Base-by-base conservation (phyloP, 371 early-diverging fungal genomes). In the Rhizopus delemar region DNA sequence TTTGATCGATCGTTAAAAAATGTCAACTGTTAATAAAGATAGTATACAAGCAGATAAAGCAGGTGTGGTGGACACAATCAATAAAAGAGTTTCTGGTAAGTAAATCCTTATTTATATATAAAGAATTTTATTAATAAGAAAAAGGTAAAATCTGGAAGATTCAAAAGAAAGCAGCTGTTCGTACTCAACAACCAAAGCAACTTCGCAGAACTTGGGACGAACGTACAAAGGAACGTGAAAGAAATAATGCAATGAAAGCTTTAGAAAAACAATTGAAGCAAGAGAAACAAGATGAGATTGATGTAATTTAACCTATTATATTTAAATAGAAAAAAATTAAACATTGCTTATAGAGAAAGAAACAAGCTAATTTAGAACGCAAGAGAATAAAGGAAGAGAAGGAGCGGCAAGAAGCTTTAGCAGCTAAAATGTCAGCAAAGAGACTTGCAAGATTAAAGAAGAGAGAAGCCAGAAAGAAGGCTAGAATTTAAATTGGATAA, bases 361-460 rank as follows among this genome's bases (percentile, higher is more conserved):
- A 80, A 50, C 80, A 78, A 41, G 81, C 80, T 50, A 86, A 78
- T 12, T 67, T 78, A 64, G 86, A 86, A 56, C 80, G 86, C 57
- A 81, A 74, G 52, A 79, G 77, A 71, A 76, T 84, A 43, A 70
- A 77, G 68, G 86, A 83, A 65, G 86, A 86, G 51, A 81, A 86
- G 66, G 86, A 81, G 57, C 73, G 86, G 49, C 69, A 77, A 56
- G 86, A 83, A 38, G 71, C 65, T 51, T 59, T 84, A 55, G 82
- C 83, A 36, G 64, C 65, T 28, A 68, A 63, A 50, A 68, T 68
- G 65, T 68, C 65, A 50, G 69, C 64, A 35, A 64, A 68, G 51
- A 53, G 68, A 57, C 56, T 64, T 32, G 65, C 52, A 35, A 68
- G 64, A 68, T 59, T 60, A 45, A 68, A 64, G 52, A 56, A 51